phyloP scores from a whole-genome alignment of 192 early-diverging fungal genomes.

The Gryganskiella cystojenkinii region DNA sequence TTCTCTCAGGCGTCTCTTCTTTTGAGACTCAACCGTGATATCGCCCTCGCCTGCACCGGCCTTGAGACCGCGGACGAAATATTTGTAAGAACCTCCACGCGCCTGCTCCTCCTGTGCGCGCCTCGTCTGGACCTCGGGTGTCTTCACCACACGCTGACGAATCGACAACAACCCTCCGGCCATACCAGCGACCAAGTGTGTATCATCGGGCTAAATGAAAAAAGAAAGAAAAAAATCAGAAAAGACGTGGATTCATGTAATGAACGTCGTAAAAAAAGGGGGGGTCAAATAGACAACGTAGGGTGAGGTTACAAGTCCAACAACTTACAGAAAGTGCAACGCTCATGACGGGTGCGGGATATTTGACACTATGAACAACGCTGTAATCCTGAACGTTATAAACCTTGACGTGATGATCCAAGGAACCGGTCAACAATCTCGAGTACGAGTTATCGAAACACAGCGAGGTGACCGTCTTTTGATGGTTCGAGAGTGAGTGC shows the following conservation, averaged over 20 bases:
- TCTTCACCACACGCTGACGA: constrained; percentile 83
- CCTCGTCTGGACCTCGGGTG: constrained; percentile 69
- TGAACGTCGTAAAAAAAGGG: background rate
- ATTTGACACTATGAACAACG: constrained; percentile 88
- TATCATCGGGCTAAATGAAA: constrained; percentile 76
- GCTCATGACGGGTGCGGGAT: constrained; percentile 90
- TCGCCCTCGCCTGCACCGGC: constrained; percentile 66
- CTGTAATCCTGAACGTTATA: constrained; percentile 90
- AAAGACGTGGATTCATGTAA: background rate
- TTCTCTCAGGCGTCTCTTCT: constrained; percentile 68
- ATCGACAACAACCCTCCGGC: constrained; percentile 88
- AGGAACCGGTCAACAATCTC: constrained; percentile 86
- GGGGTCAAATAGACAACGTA: background rate
- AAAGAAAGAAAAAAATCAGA: background rate
- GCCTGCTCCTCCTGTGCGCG: constrained; percentile 56
- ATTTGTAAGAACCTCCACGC: constrained; percentile 72
- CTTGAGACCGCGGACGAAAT: constrained; percentile 75
- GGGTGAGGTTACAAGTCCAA: too few relatives aligned
- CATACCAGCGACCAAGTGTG: constrained; percentile 93
- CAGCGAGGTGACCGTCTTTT: constrained; percentile 95
- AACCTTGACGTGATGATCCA: constrained; percentile 97
- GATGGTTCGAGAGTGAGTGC: constrained; percentile 87
- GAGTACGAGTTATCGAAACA: constrained; percentile 81
- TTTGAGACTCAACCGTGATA: constrained; percentile 77
- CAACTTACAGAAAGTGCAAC: constrained; percentile 83